Evolutionary conservation across 1,284 basidiomycete species (phyloP), one percentile per base, ranked within the genome.

Genomic region (Leccinum pachyderme): DNA sequence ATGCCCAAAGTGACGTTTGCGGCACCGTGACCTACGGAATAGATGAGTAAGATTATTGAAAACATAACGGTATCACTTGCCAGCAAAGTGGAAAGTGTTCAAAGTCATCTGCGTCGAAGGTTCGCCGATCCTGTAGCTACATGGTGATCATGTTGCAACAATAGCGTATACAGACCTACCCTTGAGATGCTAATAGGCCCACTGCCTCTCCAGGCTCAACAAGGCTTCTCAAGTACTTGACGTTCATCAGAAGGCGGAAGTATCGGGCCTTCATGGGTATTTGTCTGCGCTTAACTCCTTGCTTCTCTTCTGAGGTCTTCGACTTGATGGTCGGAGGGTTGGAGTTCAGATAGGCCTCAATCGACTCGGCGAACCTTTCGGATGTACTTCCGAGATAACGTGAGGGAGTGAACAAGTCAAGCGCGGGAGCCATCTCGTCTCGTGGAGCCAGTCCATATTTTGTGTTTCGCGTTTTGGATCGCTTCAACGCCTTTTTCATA

Each of bases 61-160:
- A 8, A 48, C 31, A 41, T 3, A 22, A 47, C 6, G 15, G 15
- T 31, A 50, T 47, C 50, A 71, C 82, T 65, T 71, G 85, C 91
- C 93, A 61, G 95, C 95, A 72, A 99, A 98, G 79, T 99, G 97
- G 86, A 99, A 99, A 8, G 97, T 99, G 73, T 99, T 99, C 62
- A 99, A 77, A 29, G 97, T 99, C 97, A 99, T 99, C 72, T 99
- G 97, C 2, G 97, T 99, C 25, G 97, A 99, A 4, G 97, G 97
- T 73, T 99, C 97, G 57, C 97, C 97, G 47, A 99, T 86, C 77
- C 95, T 95, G 59, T 13, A 54, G 49, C 18, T 1, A 5, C 48
- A 49, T 39, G 24, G 39, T 53, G 48, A 56, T 32, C 11, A 31
- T 31, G 7, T 39, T 9, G 7, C 5, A 24, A 47, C 12, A 32